phyloP scores from a whole-genome alignment of 1,139 yeast genomes.

The Lizanozyma gosingica region DNA sequence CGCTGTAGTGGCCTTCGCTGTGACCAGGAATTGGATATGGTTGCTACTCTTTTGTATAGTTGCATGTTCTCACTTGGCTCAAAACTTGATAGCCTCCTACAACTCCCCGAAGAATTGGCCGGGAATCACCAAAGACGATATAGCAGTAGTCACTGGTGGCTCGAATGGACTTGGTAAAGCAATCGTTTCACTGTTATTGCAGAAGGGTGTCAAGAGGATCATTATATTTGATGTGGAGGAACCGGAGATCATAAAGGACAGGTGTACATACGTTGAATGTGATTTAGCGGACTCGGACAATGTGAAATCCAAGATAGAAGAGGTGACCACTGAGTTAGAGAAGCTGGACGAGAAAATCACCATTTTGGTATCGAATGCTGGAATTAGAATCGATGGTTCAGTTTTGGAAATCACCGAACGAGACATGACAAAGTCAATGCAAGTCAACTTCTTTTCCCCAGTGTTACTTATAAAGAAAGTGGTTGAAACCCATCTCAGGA shows the following conservation, averaged over 20 bases:
- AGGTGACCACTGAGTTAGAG: slow-evolving; percentile 21
- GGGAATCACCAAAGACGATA: slow-evolving; percentile 11
- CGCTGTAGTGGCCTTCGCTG: no score
- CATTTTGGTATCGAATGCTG: slow-evolving; percentile 69
- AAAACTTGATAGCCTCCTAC: neutral
- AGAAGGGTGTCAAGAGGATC: slow-evolving; percentile 26
- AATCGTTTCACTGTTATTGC: slow-evolving; percentile 26
- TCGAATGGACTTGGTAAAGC: slow-evolving; percentile 51
- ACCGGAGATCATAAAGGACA: slow-evolving; percentile 5
- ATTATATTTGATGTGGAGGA: slow-evolving; percentile 42
- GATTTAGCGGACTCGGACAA: slow-evolving; percentile 37
- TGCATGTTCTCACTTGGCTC: no score
- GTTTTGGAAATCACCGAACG: slow-evolving; percentile 26
- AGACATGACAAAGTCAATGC: slow-evolving; percentile 29
- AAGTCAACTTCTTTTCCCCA: slow-evolving; percentile 52
- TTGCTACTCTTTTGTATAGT: no score
- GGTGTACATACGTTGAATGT: slow-evolving; percentile 29
- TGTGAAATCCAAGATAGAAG: slow-evolving; percentile 14
- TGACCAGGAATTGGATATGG: no score
- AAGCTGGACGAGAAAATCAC: slow-evolving; percentile 27
- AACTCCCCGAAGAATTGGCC: neutral
- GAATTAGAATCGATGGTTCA: slow-evolving; percentile 44
- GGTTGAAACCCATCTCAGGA: slow-evolving; percentile 19
- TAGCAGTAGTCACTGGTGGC: slow-evolving; percentile 58
- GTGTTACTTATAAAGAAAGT: slow-evolving; percentile 39